These are phyloP conservation scores for Gaultheria prostrata DNA, from an alignment of 148 eudicot genomes.

Conservation along the genomic window DNA sequence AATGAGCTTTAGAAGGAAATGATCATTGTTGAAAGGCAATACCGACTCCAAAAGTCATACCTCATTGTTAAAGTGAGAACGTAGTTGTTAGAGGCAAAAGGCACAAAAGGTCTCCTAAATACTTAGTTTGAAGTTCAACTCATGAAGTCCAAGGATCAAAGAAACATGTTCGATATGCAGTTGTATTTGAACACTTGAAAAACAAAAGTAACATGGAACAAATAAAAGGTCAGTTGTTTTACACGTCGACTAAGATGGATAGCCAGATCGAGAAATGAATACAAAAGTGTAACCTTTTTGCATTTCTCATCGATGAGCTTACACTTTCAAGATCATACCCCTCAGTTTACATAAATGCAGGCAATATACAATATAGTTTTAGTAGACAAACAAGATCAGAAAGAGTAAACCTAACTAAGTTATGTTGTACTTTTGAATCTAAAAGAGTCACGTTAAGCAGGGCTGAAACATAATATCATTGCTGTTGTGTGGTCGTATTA, in stretches of 20 bases:
- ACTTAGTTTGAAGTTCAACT: background rate
- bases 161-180: background rate
- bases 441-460: background rate
- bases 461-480: background rate
- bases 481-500: background rate
- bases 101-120: background rate
- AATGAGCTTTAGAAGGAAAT: background rate
- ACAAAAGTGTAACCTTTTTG: background rate
- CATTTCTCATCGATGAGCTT: background rate
- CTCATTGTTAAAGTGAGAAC: background rate
- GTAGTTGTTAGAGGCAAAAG: background rate
- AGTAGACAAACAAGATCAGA: background rate
- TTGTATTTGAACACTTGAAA: background rate
- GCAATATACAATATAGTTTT: background rate
- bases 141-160: background rate
- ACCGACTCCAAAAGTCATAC: background rate
- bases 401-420: background rate
- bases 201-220: background rate
- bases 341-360: background rate
- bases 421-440: background rate
- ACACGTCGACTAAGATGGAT: background rate
- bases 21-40: background rate
- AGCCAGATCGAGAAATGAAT: background rate
- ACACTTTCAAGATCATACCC: background rate
- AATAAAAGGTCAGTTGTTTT: background rate